phyloP scores from a whole-genome alignment of 345 rosid genomes.

The Hibiscus mutabilis region DNA sequence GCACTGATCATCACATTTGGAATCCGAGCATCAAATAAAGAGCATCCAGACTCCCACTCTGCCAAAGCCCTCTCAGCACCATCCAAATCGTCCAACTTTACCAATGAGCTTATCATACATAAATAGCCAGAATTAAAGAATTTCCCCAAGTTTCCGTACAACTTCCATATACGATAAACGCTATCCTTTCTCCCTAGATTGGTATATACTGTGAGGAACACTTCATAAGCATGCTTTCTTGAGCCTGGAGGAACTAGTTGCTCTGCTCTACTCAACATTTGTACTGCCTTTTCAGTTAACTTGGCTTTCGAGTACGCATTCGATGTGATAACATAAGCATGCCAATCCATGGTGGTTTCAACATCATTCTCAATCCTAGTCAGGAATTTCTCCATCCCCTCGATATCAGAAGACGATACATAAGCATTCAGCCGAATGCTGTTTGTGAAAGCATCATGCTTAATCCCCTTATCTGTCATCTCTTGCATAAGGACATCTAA shows the following conservation, averaged over 20 bases:
- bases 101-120: slow-evolving; percentile 40
- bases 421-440: slow-evolving; percentile 49
- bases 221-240: slow-evolving; percentile 29
- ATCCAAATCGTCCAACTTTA: slow-evolving; percentile 45
- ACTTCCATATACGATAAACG: slow-evolving; percentile 49
- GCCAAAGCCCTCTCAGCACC: slow-evolving; percentile 43
- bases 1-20: slow-evolving; percentile 37
- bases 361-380: slow-evolving; percentile 40
- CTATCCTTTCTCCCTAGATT: slow-evolving; percentile 39
- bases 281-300: slow-evolving; percentile 28
- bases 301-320: slow-evolving; percentile 47
- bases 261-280: slow-evolving; percentile 45
- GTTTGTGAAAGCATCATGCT: slow-evolving; percentile 27
- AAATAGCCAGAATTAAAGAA: slow-evolving; percentile 38
- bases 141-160: slow-evolving; percentile 27
- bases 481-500: slow-evolving; percentile 39
- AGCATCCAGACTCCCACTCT: slow-evolving; percentile 44
- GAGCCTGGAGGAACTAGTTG: slow-evolving; percentile 10
- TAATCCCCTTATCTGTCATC: slow-evolving; percentile 43
- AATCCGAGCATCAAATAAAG: slow-evolving; percentile 31
- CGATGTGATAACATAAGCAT: slow-evolving; percentile 33
- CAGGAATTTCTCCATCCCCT: slow-evolving; percentile 51
- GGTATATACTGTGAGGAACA: slow-evolving; percentile 38
- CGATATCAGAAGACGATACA: slow-evolving; percentile 31
- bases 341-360: slow-evolving; percentile 32